Evolutionary conservation across 2,329 filamentous ascomycete species (phyloP), one percentile per base, ranked within the genome.

Genomic region (Fusarium albosuccineum): DNA sequence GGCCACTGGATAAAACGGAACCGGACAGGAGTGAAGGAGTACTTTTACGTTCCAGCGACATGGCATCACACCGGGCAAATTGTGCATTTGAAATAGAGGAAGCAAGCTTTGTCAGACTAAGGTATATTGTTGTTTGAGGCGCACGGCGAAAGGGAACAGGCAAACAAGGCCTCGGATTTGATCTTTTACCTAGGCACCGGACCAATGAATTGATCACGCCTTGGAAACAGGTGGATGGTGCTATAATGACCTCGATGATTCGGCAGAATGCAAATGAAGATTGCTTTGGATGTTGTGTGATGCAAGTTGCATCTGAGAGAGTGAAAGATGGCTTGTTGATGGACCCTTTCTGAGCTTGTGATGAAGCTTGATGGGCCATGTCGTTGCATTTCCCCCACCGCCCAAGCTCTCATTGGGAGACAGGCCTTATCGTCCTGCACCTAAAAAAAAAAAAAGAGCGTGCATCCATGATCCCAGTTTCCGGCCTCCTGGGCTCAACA

Each of bases 41-140:
- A 57, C 54, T 58, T 67, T 64, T 56, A 48, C 44, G 50, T 57
- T 61, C 57, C 29, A 64, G 53, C 49, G 54, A 51, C 52, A 64
- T 52, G 58, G 57, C 44, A 64, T 72, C 42, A 49, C 37, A 62
- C 51, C 66, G 46, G 63, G 48, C 55, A 67, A 55, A 64, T 66
- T 74, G 71, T 56, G 60, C 57, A 70, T 67, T 66, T 61, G 57
- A 40, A 41, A 65, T 59, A 57, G 62, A 63, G 39, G 52, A 62
- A 52, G 57, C 40, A 44, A 48, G 52, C 60, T 44, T 49, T 44
- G 57, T 49, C 36, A 56, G 22, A 22, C 3, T 22, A 22, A 22
- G 22, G 58, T 48, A 33, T 39, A 33, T 57, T 52, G 60, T 53
- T 65, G 67, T 61, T 71, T 67, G 71, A 22, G 22, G 71, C 66